Conservation (phyloP, 805 yeast species). For the Saccharomyces kudriavzevii region DNA sequence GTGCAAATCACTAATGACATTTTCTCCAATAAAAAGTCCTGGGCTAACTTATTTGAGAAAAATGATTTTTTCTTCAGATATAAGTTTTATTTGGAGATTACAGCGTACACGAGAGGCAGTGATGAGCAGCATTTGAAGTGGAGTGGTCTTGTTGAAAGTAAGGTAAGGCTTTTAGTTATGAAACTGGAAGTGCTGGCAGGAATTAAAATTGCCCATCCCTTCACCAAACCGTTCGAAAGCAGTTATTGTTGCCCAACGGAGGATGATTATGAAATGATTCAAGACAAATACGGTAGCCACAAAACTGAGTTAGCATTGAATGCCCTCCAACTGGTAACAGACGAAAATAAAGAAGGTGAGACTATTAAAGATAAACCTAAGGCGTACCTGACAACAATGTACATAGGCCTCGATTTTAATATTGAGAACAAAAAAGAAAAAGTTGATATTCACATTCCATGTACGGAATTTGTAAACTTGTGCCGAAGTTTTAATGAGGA, state of each 20-base stretch:
- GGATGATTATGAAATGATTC: slow-evolving; percentile 49
- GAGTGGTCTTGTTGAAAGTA: slow-evolving; percentile 91
- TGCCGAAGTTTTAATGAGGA: slow-evolving; percentile 70
- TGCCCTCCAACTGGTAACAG: slow-evolving; percentile 31
- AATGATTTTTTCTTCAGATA: slow-evolving; percentile 79
- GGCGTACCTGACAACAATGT: slow-evolving; percentile 65
- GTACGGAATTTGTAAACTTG: slow-evolving; percentile 76
- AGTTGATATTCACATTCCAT: slow-evolving; percentile 80
- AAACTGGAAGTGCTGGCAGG: slow-evolving; percentile 75
- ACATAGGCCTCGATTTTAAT: slow-evolving; percentile 59
- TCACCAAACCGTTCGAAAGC: slow-evolving; percentile 63
- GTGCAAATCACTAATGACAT: slow-evolving; percentile 63
- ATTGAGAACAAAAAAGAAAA: slow-evolving; percentile 48
- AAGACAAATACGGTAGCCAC: slow-evolving; percentile 55
- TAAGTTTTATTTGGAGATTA: slow-evolving; percentile 77
- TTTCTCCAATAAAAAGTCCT: slow-evolving; percentile 48
- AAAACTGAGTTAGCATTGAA: slow-evolving; percentile 38
- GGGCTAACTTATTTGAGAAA: slow-evolving; percentile 70
- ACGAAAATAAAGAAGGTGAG: slow-evolving; percentile 31
- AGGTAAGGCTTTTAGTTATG: slow-evolving; percentile 68
- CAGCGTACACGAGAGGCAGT: slow-evolving; percentile 64
- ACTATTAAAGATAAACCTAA: slow-evolving; percentile 23
- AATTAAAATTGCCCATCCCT: slow-evolving; percentile 82
- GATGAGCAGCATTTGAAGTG: slow-evolving; percentile 82
- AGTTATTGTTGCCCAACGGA: slow-evolving; percentile 41